phyloP scores from a whole-genome alignment of 129 eudicot genomes.

The Glebionis coronaria region DNA sequence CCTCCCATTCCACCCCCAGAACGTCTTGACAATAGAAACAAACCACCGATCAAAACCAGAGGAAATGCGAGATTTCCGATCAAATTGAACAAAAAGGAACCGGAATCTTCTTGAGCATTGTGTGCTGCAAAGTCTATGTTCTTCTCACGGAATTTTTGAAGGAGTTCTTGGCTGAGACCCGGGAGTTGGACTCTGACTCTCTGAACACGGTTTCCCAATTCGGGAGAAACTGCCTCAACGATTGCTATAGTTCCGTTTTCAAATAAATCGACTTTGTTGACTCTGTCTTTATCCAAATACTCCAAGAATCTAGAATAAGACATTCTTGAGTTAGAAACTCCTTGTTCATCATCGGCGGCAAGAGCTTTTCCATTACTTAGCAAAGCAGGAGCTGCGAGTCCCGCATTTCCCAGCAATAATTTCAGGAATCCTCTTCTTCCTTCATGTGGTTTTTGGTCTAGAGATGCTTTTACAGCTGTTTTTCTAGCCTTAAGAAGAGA shows the following conservation, averaged over 20 bases:
- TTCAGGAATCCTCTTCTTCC: conserved; percentile 84
- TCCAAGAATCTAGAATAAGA: conserved; percentile 93
- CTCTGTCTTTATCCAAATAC: conserved; percentile 91
- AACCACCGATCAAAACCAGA: conserved; percentile 83
- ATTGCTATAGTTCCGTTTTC: conserved; percentile 97
- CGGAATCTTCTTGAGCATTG: conserved; percentile 98
- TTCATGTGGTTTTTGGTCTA: conserved; percentile 45
- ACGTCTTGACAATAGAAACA: conserved; percentile 82
- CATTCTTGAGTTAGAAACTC: conserved; percentile 97
- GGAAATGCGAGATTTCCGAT: conserved; percentile 95
- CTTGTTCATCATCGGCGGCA: conserved; percentile 70
- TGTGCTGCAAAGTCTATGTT: conserved; percentile 98
- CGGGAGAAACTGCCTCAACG: conserved; percentile 96
- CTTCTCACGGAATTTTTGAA: conserved; percentile 90
- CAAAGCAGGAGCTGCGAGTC: conserved; percentile 57
- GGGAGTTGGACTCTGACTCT: conserved; percentile 98
- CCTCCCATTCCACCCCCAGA: conserved; percentile 97
- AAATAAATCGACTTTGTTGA: conserved; percentile 75
- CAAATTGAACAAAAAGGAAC: conserved; percentile 74
- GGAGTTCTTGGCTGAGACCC: conserved; percentile 94
- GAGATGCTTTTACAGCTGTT: conserved; percentile 50
- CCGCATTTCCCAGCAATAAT: conserved; percentile 66
- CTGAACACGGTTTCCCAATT: conserved; percentile 91
- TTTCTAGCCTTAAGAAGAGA: conserved; percentile 45
- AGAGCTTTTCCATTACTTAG: conserved; percentile 56